phyloP scores from a whole-genome alignment of 164 flowering plant genomes.

The Magnolia officinalis region DNA sequence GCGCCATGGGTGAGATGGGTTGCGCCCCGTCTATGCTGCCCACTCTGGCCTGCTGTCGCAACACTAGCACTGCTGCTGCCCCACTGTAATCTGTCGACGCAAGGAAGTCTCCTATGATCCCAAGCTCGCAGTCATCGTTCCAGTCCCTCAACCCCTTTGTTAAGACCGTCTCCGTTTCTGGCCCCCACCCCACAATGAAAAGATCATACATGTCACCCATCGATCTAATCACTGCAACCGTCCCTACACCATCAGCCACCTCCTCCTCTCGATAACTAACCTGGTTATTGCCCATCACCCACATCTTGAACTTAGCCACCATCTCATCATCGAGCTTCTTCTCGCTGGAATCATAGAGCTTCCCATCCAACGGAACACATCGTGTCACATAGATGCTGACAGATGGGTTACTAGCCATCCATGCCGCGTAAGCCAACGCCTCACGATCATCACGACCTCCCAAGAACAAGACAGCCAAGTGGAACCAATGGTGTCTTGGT shows the following conservation, averaged over 20 bases:
- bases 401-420: conserved; percentile 22
- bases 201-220: conserved; percentile 25
- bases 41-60: conserved; percentile 27
- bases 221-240: conserved; percentile 13
- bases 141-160: conserved; percentile 22
- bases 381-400: conserved; percentile 2
- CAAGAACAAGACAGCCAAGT: conserved; percentile 17
- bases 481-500: not conserved
- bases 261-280: conserved; percentile 24
- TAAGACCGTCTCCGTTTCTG: conserved; percentile 5
- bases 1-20: no score
- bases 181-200: conserved; percentile 34
- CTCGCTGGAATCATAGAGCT: not conserved
- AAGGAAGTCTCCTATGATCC: conserved; percentile 33
- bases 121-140: conserved; percentile 29
- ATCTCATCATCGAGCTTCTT: conserved; percentile 17
- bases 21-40: no score
- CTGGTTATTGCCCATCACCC: conserved; percentile 3
- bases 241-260: conserved; percentile 24
- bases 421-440: conserved; percentile 32
- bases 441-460: conserved; percentile 61
- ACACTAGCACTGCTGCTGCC: conserved; percentile 27
- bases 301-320: conserved; percentile 19
- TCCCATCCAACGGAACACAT: not conserved
- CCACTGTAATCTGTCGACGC: conserved; percentile 23